Evolutionary conservation across 169 alveolate genomes (phyloP).

Genomic region (Theileria sp.): DNA sequence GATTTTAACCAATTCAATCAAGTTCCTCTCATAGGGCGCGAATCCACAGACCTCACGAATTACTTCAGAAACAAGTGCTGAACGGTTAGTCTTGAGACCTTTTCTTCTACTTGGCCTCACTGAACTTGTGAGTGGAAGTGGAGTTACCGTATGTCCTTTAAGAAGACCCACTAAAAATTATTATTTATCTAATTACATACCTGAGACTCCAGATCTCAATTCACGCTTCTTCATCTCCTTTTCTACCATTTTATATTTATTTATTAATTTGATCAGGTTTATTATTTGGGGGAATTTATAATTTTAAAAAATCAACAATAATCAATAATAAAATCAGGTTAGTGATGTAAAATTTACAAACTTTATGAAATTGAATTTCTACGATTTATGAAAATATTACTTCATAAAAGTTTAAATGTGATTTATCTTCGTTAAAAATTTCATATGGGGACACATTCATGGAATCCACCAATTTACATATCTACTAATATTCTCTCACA

Average conservation of each 20-base stretch:
- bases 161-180: constrained; percentile 73
- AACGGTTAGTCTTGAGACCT: constrained; percentile 88
- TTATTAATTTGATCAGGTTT: constrained; percentile 29
- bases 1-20: constrained; percentile 96
- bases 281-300: neutral
- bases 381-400: neutral
- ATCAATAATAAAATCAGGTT: neutral
- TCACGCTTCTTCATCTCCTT: constrained; percentile 62
- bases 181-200: constrained; percentile 23
- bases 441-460: neutral
- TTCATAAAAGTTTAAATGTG: neutral
- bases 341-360: neutral
- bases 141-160: constrained; percentile 82
- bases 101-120: constrained; percentile 83
- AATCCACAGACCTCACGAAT: constrained; percentile 97
- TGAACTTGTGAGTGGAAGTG: constrained; percentile 69
- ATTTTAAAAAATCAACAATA: neutral
- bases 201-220: constrained; percentile 54
- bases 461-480: neutral
- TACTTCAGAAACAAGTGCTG: constrained; percentile 88
- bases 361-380: neutral
- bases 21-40: constrained; percentile 97
- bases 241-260: neutral
- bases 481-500: neutral
- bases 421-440: too few relatives aligned